Evolutionary conservation across 305 asterid genomes (phyloP).

Genomic region (Solanum chacoense): DNA sequence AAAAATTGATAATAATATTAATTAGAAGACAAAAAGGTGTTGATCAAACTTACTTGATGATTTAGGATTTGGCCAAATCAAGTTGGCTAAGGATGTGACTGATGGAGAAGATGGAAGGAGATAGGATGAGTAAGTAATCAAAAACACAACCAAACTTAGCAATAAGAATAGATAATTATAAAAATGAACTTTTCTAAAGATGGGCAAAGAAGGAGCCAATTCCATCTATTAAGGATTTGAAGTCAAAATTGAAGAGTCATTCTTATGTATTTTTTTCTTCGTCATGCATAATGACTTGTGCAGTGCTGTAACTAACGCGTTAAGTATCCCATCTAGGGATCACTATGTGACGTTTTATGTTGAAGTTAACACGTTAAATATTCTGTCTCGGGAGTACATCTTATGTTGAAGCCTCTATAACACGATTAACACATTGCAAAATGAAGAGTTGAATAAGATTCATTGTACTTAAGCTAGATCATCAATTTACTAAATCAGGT

Average conservation of each 20-base stretch:
- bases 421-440: neutral
- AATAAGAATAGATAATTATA: neutral
- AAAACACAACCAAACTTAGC: neutral
- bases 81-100: conserved; percentile 2
- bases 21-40: neutral
- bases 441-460: neutral
- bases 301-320: neutral
- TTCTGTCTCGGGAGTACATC: neutral
- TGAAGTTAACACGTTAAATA: neutral
- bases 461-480: neutral
- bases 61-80: neutral
- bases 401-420: neutral
- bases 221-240: conserved; percentile 1
- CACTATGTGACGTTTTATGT: neutral
- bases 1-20: neutral
- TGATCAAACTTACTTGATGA: neutral
- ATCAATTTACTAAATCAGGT: neutral
- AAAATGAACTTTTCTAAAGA: neutral
- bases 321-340: rapidly evolving
- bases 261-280: neutral
- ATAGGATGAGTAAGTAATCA: neutral
- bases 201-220: neutral
- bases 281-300: neutral
- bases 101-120: conserved; percentile 4
- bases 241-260: neutral